Evolutionary conservation across 352 stramenopile genomes (phyloP).

Genomic region (Phytophthora boehmeriae): DNA sequence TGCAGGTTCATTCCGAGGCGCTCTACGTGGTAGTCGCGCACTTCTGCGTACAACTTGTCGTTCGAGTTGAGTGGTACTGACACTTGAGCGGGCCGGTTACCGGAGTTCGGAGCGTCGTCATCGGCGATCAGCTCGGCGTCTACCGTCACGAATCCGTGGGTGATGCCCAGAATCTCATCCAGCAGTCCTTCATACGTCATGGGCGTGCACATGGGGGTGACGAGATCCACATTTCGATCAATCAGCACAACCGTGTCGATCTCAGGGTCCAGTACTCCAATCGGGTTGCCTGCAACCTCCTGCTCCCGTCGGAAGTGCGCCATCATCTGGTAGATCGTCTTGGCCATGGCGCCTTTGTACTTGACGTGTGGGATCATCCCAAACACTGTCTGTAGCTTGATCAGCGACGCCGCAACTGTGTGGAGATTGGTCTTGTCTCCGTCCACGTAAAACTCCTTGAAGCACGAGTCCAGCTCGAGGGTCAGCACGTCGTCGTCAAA

Average conservation of each 20-base stretch:
- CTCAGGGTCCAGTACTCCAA: slow-evolving; percentile 80
- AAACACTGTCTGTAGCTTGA: slow-evolving; percentile 94
- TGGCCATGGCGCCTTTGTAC: slow-evolving; percentile 91
- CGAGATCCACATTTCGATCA: slow-evolving; percentile 95
- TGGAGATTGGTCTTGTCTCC: slow-evolving; percentile 90
- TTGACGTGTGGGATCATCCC: slow-evolving; percentile 95
- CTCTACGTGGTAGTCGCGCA: slow-evolving; percentile 97
- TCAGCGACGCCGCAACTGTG: slow-evolving; percentile 87
- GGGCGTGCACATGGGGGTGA: slow-evolving; percentile 95
- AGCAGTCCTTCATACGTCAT: slow-evolving; percentile 98
- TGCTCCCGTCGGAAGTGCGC: slow-evolving; percentile 93
- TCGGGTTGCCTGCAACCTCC: slow-evolving; percentile 77
- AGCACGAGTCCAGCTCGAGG: slow-evolving; percentile 91
- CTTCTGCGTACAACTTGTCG: slow-evolving; percentile 95
- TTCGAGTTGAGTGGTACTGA: slow-evolving; percentile 94
- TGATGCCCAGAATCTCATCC: slow-evolving; percentile 96
- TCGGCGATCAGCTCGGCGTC: slow-evolving; percentile 81
- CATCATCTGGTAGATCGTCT: slow-evolving; percentile 93
- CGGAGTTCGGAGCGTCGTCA: slow-evolving; percentile 49
- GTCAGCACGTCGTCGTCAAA: slow-evolving; percentile 95
- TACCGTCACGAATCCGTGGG: slow-evolving; percentile 88
- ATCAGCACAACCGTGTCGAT: slow-evolving; percentile 96
- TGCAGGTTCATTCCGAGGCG: slow-evolving; percentile 96
- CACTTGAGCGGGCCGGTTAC: slow-evolving; percentile 72
- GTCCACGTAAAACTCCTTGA: slow-evolving; percentile 89